Percentiles rank a stretch among this genome's conserved stretches.
Conservation (phyloP, 1,284 basidiomycete genomes). For the Microbotryum lychnidis-dioicae region DNA sequence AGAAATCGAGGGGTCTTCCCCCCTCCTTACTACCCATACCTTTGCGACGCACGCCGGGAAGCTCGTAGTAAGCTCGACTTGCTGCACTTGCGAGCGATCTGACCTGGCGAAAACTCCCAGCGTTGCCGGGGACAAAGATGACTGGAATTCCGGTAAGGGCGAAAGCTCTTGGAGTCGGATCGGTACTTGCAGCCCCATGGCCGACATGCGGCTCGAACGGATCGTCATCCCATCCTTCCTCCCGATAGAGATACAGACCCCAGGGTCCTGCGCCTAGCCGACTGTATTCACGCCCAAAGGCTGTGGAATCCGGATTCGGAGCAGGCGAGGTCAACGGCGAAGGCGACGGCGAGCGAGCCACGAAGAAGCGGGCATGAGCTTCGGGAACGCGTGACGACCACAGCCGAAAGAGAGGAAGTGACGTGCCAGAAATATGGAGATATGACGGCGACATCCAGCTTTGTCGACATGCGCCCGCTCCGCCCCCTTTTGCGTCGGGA, state of each 20-base stretch:
- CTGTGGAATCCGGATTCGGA: too few species aligned
- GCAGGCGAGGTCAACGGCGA: too few species aligned
- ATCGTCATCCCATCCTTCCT: slow-evolving; percentile 68
- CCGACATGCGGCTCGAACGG: slow-evolving; percentile 8
- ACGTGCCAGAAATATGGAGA: slow-evolving; percentile 48
- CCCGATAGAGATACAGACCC: slow-evolving; percentile 74
- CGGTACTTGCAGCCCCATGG: not conserved
- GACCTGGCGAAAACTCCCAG: slow-evolving; percentile 88
- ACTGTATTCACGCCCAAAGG: slow-evolving; percentile 19
- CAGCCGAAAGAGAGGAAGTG: slow-evolving; percentile 39
- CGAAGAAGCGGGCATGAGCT: too few species aligned
- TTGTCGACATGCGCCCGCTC: slow-evolving; percentile 66
- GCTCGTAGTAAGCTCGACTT: slow-evolving; percentile 62
- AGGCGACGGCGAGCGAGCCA: too few species aligned
- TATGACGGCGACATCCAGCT: slow-evolving; percentile 95
- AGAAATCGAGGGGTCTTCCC: slow-evolving; percentile 60
- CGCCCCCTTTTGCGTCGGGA: slow-evolving; percentile 17
- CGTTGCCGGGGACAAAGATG: slow-evolving; percentile 94
- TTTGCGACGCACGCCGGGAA: slow-evolving; percentile 45
- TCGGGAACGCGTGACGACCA: too few species aligned
- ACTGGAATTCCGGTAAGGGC: slow-evolving; percentile 62
- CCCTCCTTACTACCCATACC: slow-evolving; percentile 46
- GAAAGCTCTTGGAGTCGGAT: not conserved
- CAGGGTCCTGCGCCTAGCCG: slow-evolving; percentile 26
- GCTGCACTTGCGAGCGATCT: slow-evolving; percentile 90